Conservation (phyloP, 108 stramenopile genomes). For the Cylindrotheca closterium region DNA sequence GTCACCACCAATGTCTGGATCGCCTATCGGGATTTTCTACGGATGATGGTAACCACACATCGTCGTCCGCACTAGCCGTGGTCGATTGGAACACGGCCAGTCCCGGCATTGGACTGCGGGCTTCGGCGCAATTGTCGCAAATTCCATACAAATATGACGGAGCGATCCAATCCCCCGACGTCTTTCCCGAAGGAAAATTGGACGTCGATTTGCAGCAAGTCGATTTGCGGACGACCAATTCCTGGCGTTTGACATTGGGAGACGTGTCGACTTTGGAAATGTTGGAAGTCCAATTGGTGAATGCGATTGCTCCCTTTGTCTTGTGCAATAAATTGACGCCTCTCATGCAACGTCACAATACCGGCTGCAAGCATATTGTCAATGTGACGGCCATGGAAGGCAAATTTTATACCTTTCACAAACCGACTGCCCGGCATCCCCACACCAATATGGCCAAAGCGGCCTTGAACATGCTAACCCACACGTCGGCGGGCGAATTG, state of each 20-base stretch:
- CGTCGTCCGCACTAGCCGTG: conserved; percentile 8
- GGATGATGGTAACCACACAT: background rate
- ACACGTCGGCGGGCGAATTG: conserved; percentile 52
- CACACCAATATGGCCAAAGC: conserved; percentile 81
- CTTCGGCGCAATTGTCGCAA: conserved; percentile 55
- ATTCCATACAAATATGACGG: conserved; percentile 54
- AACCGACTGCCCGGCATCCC: conserved; percentile 55
- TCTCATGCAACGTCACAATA: conserved; percentile 34
- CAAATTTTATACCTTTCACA: conserved; percentile 67
- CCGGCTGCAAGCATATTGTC: conserved; percentile 53
- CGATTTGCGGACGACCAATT: conserved; percentile 56
- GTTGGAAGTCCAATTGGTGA: conserved; percentile 61
- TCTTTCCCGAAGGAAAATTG: conserved; percentile 36
- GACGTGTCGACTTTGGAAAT: conserved; percentile 64
- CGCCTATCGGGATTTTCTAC: no score
- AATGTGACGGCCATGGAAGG: conserved; percentile 80
- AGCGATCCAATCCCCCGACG: conserved; percentile 27
- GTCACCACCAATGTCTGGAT: conserved; percentile 3
- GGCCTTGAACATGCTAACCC: conserved; percentile 74
- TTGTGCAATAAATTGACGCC: conserved; percentile 56
- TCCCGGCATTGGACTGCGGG: conserved; percentile 7
- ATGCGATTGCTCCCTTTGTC: conserved; percentile 70
- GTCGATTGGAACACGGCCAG: background rate
- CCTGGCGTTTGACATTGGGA: conserved; percentile 63
- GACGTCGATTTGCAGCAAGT: conserved; percentile 75